A percentile compares a stretch with the other conserved stretches of the same genome.
These are phyloP conservation scores for Eucommia ulmoides DNA, from an alignment of 257 asterid genomes.

Conservation along the genomic window DNA sequence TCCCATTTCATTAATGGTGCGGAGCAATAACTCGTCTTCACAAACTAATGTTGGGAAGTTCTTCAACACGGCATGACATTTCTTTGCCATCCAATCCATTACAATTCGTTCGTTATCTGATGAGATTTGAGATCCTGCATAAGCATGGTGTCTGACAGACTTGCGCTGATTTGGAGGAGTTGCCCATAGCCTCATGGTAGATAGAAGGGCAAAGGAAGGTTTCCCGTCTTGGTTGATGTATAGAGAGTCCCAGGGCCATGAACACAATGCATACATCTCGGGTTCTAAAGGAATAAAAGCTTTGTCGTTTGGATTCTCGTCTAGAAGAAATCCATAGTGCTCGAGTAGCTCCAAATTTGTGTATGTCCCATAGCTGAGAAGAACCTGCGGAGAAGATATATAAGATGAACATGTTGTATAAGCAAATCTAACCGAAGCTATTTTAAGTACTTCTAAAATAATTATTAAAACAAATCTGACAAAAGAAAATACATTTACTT, in stretches of 20 bases:
- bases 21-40: slow-evolving; percentile 41
- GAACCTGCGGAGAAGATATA: slow-evolving; percentile 52
- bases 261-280: slow-evolving; percentile 47
- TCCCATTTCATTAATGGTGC: slow-evolving; percentile 21
- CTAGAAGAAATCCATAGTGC: slow-evolving; percentile 79
- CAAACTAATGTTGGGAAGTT: slow-evolving; percentile 34
- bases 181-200: slow-evolving; percentile 70
- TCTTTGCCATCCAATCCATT: slow-evolving; percentile 34
- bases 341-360: slow-evolving; percentile 91
- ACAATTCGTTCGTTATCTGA: slow-evolving; percentile 44
- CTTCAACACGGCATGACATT: slow-evolving; percentile 29
- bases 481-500: too few species aligned
- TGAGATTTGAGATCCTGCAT: slow-evolving; percentile 48
- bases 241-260: slow-evolving; percentile 59
- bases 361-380: slow-evolving; percentile 86
- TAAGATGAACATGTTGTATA: too few species aligned
- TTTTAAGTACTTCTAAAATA: too few species aligned
- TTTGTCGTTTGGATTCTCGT: slow-evolving; percentile 66
- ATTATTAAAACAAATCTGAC: too few species aligned
- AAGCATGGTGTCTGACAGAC: slow-evolving; percentile 40
- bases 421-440: too few species aligned
- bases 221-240: slow-evolving; percentile 62
- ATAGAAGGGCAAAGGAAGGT: slow-evolving; percentile 63
- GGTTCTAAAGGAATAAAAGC: slow-evolving; percentile 62
- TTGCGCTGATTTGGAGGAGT: slow-evolving; percentile 44